Base-by-base conservation (phyloP, 805 yeast species). In the Scheffersomyces coipomensis region DNA sequence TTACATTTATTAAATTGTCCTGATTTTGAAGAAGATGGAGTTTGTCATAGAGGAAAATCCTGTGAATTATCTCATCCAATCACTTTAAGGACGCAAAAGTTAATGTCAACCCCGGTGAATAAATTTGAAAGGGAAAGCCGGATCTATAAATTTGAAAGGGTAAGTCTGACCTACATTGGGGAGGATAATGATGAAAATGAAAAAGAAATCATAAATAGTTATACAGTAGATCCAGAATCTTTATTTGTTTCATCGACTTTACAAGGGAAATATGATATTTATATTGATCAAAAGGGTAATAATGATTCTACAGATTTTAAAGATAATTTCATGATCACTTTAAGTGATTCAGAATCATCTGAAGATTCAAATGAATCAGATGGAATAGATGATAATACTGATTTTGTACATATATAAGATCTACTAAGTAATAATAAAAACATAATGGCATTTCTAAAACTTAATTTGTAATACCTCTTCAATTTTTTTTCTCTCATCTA, bases 1-100 rank as follows among this genome's bases (percentile, higher is more conserved):
- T 58, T 73, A 25, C 95, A 86, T 53, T 58, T 62, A 12, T 73
- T 67, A 47, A 76, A 77, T 42, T 86, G 95, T 60, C 91, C 95
- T 0, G 91, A 85, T 51, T 76, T 72, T 48, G 82, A 77, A 46
- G 80, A 78, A 43, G 65, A 66, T n/a, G 84, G 83, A 10, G 51
- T 47, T 23, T 86, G 95, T 56, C 68, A 78, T 1, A 60, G 78
- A 37, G 78, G 77, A 1, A 60, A 55, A 19, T 52, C 58, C 16
- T 85, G 91, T 53, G 57, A 60, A n/a, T 62, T 85, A 33, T 53
- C 54, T 26, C 91, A 85, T 57, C 56, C 51, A 22, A 34, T 56
- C 1, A 63, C 65, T 15, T 44, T 41, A 33, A 34, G 64, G 13
- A 53, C 54, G 2, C 69, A 63, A 40, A 45, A 44, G 15, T 35